phyloP scores from a whole-genome alignment of 805 yeast species.

The Suhomyces pyralidae region DNA sequence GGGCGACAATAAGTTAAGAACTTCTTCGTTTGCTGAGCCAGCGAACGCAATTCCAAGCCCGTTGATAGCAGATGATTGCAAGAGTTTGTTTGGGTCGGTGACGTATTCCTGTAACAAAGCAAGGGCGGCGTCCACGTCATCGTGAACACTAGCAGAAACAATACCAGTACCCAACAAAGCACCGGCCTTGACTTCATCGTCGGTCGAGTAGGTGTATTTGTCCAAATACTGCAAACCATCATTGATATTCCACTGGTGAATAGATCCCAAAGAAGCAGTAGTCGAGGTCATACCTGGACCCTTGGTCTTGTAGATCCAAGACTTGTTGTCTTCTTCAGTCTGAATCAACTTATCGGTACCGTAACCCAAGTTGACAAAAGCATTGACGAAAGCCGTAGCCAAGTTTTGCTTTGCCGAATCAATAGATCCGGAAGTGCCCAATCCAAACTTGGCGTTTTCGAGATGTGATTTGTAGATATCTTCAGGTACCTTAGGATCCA shows the following conservation, averaged over 20 bases:
- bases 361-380: conserved; percentile 87
- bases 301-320: conserved; percentile 90
- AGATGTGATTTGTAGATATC: conserved; percentile 90
- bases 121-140: conserved; percentile 90
- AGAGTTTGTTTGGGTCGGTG: conserved; percentile 55
- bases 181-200: conserved; percentile 90
- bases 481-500: conserved; percentile 90
- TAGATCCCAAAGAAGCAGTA: conserved; percentile 86
- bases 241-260: conserved; percentile 86
- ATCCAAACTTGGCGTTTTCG: conserved; percentile 63
- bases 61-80: conserved; percentile 77
- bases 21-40: conserved; percentile 85
- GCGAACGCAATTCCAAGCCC: conserved; percentile 95
- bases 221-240: conserved; percentile 90
- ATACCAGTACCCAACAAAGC: conserved; percentile 94
- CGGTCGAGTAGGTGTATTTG: conserved; percentile 80
- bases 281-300: conserved; percentile 89
- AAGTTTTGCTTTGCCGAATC: conserved; percentile 95
- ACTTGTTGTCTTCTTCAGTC: conserved; percentile 64
- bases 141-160: conserved; percentile 88
- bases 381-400: conserved; percentile 92
- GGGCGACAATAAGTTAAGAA: conserved; percentile 74
- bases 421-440: conserved; percentile 51
- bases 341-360: conserved; percentile 79
- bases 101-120: conserved; percentile 83